phyloP scores from a whole-genome alignment of 768 basidiomycete species.

The Trametes cubensis region DNA sequence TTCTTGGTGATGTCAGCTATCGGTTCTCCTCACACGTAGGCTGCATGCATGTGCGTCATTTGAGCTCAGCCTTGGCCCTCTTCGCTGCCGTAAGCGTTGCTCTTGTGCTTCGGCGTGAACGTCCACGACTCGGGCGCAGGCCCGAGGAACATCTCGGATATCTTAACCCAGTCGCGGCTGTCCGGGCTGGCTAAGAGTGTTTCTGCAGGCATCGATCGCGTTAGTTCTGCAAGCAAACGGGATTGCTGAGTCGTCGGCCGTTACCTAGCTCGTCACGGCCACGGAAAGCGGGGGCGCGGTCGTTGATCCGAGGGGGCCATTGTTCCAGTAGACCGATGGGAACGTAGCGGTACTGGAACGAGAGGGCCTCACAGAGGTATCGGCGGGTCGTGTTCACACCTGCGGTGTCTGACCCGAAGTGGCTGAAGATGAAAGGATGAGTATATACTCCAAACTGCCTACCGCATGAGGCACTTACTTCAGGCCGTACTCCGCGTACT shows the following conservation, averaged over 20 bases:
- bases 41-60: not conserved
- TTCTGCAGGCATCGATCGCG: slow-evolving; percentile 47
- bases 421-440: slow-evolving; percentile 42
- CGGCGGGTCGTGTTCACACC: slow-evolving; percentile 91
- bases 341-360: slow-evolving; percentile 95
- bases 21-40: no score
- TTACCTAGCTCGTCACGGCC: slow-evolving; percentile 87
- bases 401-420: slow-evolving; percentile 84
- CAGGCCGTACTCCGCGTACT: slow-evolving; percentile 89
- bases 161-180: slow-evolving; percentile 87
- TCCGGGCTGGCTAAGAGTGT: slow-evolving; percentile 79
- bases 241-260: not conserved
- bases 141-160: slow-evolving; percentile 95
- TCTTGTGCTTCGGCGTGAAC: slow-evolving; percentile 94
- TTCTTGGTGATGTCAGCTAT: no score
- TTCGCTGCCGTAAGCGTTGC: slow-evolving; percentile 66
- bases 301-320: slow-evolving; percentile 83
- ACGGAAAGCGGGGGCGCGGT: slow-evolving; percentile 83
- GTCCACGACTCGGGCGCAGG: slow-evolving; percentile 80
- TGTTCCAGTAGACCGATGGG: slow-evolving; percentile 90
- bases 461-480: slow-evolving; percentile 43
- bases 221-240: no score
- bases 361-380: slow-evolving; percentile 93
- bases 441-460: not conserved
- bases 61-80: slow-evolving; percentile 58